Base-by-base conservation (phyloP, 768 basidiomycete genomes). In the Tulasnella sp. region DNA sequence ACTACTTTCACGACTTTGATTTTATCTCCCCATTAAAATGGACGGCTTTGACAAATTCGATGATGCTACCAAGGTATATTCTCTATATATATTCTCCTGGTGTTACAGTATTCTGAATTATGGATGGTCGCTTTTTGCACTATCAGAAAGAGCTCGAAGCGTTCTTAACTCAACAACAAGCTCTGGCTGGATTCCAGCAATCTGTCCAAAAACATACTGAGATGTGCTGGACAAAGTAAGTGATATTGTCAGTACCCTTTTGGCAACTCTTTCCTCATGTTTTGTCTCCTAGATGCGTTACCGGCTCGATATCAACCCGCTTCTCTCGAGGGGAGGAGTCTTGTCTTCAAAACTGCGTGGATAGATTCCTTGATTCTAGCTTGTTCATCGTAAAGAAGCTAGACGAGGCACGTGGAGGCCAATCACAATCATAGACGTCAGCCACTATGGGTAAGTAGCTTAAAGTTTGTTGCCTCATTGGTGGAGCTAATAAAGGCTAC, bases 211-310 rank as follows among this genome's bases (percentile, higher is more conserved):
- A 75, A 70, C 73, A 91, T 57, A 91, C 90, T 15, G 74, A 75
- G 60, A 78, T 79, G 67, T 91, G 89, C 64, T 92, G 89, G 87
- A 84, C 90, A 70, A 89, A 92, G 88, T 91, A 60, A 63, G 77
- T 70, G 45, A n/a, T 49, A 16, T 13, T 29, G 20, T 28, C 39
- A 22, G 4, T 16, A 39, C 20, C 40, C 16, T 29, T 40, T 34
- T 41, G 29, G n/a, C n/a, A 19, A 13, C 40, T 25, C 40, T n/a
- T 35, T 35, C 34, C 16, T 35, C 12, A 19, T 15, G 13, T 5
- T 35, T 56, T 20, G 3, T 22, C 13, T 39, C 27, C 19, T 58
- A 90, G 88, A 64, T 93, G 90, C 62, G 72, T 92, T 46, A 81
- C 83, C 0, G 75, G 85, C 40, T 77, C 77, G 15, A 83, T 86